Evolutionary conservation across 2,329 filamentous ascomycete genomes (phyloP).

Genomic region (Phaeosphaeria sp.): DNA sequence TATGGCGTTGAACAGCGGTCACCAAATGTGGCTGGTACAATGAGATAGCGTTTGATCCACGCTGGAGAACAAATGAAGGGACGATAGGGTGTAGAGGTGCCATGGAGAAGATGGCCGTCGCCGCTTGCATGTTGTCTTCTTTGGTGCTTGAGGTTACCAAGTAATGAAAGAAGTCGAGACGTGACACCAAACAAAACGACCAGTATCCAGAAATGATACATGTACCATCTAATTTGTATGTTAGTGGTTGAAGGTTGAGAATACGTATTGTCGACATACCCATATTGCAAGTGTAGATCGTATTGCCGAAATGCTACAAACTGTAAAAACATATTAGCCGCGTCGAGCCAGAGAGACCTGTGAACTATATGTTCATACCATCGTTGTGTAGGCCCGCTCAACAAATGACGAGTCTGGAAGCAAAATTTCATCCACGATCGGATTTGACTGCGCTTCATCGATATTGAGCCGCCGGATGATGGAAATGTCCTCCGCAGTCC

Average conservation of each 20-base stretch:
- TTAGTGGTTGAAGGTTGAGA: neutral
- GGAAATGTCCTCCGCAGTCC: slow-evolving; percentile 22
- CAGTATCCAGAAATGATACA: slow-evolving; percentile 42
- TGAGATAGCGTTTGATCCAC: slow-evolving; percentile 44
- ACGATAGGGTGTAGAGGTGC: neutral
- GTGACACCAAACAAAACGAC: slow-evolving; percentile 18
- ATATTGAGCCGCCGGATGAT: slow-evolving; percentile 22
- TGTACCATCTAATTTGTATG: slow-evolving; percentile 26
- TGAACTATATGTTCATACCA: slow-evolving; percentile 22
- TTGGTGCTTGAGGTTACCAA: slow-evolving; percentile 11
- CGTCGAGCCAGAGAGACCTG: neutral
- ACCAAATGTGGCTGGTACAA: slow-evolving; percentile 54
- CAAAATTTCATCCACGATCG: slow-evolving; percentile 22
- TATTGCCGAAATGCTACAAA: slow-evolving; percentile 35
- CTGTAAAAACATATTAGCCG: slow-evolving; percentile 15
- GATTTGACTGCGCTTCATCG: slow-evolving; percentile 27
- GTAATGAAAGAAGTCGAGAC: slow-evolving; percentile 26
- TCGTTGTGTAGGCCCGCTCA: slow-evolving; percentile 35
- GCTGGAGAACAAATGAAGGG: neutral
- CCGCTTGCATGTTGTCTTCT: slow-evolving; percentile 10
- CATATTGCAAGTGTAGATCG: slow-evolving; percentile 39
- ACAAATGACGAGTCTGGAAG: slow-evolving; percentile 31
- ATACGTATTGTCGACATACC: slow-evolving; percentile 18
- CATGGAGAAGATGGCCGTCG: neutral
- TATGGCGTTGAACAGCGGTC: slow-evolving; percentile 51